A percentile compares a stretch with the other conserved stretches of the same genome.
Evolutionary conservation across 805 yeast species (phyloP).

Genomic region (Ogataea thermomethanolica): DNA sequence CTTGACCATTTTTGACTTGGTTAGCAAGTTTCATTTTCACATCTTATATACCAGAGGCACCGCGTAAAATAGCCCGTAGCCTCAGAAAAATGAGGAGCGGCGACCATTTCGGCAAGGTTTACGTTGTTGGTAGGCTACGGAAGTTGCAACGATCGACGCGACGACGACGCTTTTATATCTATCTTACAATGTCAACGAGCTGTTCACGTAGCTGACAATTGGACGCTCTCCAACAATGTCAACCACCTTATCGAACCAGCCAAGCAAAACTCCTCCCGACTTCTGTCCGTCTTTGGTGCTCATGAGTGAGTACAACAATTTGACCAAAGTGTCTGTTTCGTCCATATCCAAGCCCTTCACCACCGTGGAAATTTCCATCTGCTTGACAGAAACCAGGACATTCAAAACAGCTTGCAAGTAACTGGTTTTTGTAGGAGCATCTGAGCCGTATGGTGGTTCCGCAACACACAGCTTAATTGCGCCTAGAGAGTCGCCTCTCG

Average conservation of each 20-base stretch:
- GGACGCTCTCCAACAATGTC: slow-evolving; percentile 86
- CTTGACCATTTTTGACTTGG: slow-evolving; percentile 17
- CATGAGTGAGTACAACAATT: slow-evolving; percentile 87
- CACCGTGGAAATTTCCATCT: slow-evolving; percentile 60
- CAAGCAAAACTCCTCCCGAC: slow-evolving; percentile 79
- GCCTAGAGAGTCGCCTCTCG: slow-evolving; percentile 67
- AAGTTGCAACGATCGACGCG: slow-evolving; percentile 3
- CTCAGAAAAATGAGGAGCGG: slow-evolving; percentile 2
- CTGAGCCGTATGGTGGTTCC: slow-evolving; percentile 82
- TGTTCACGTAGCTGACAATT: slow-evolving; percentile 73
- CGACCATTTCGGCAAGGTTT: neutral
- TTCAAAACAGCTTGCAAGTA: slow-evolving; percentile 62
- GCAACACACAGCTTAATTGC: slow-evolving; percentile 64
- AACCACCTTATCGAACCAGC: slow-evolving; percentile 90
- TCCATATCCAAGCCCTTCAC: slow-evolving; percentile 56
- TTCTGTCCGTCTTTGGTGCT: slow-evolving; percentile 70
- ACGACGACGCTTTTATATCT: slow-evolving; percentile 5
- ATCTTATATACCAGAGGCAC: slow-evolving; percentile 6
- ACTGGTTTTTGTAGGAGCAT: slow-evolving; percentile 48
- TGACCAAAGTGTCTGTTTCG: slow-evolving; percentile 74
- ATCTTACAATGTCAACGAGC: slow-evolving; percentile 7
- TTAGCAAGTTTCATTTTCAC: neutral
- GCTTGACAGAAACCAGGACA: slow-evolving; percentile 62
- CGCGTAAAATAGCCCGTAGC: slow-evolving; percentile 10
- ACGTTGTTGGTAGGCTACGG: neutral